Percentiles rank a stretch among this genome's conserved stretches.
phyloP scores from a whole-genome alignment of 2,329 filamentous ascomycete genomes.

The Periconia sp. region DNA sequence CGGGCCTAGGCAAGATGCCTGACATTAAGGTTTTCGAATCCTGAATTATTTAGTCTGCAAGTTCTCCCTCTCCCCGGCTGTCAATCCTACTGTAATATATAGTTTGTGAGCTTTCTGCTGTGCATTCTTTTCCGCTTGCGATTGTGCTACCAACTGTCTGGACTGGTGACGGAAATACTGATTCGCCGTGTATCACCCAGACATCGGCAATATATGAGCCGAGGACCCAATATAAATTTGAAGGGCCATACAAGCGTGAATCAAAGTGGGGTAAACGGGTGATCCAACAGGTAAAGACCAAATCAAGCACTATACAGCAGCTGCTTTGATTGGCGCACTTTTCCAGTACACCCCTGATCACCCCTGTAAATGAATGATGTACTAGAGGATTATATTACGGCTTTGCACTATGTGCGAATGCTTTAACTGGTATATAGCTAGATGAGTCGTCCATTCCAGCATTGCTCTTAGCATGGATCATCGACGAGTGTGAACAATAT shows the following conservation, averaged over 20 bases:
- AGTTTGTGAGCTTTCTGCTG: no score
- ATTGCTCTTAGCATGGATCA: not conserved
- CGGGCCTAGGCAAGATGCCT: conserved; percentile 53
- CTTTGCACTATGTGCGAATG: not conserved
- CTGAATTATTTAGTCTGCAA: not conserved
- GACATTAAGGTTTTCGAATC: conserved; percentile 52
- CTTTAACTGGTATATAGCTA: not conserved
- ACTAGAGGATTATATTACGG: not conserved
- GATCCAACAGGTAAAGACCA: not conserved
- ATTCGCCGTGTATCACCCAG: not conserved
- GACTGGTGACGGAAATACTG: not conserved
- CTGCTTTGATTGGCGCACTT: no score
- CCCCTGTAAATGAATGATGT: not conserved
- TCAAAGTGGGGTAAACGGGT: not conserved
- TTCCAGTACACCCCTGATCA: no score
- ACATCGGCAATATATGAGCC: not conserved
- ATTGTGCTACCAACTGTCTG: no score
- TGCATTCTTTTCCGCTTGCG: no score
- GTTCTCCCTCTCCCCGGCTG: not conserved
- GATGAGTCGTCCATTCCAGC: no score
- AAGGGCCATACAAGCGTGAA: no score
- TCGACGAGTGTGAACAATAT: not conserved
- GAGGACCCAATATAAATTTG: not conserved
- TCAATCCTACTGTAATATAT: no score
- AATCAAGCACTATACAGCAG: not conserved